Evolutionary conservation across 495 filamentous ascomycete species (phyloP).

Genomic region (Penicillium canariense): DNA sequence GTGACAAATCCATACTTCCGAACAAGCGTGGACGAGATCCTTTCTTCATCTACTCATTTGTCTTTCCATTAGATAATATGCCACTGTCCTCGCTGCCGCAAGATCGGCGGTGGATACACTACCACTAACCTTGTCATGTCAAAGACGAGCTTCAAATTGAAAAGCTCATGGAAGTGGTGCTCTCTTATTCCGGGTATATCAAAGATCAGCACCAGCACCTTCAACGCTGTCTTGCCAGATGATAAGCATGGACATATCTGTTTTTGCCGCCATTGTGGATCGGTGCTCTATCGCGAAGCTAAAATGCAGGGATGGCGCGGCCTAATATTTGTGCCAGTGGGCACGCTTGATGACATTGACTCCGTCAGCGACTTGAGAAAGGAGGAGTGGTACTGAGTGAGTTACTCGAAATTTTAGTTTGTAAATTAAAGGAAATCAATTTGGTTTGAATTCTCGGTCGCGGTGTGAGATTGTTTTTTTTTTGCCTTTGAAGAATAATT

Average conservation of each 20-base stretch:
- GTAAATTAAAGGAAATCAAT: no score
- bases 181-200: background rate
- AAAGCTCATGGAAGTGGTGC: background rate
- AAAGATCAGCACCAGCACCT: background rate
- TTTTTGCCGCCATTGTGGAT: conserved; percentile 4
- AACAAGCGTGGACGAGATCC: background rate
- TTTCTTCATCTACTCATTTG: background rate
- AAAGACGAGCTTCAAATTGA: background rate
- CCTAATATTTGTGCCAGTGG: conserved; percentile 3
- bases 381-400: conserved; percentile 1
- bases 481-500: no score
- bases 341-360: background rate
- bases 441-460: no score
- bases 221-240: background rate
- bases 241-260: conserved; percentile 2
- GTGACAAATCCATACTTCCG: background rate
- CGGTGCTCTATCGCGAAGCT: conserved; percentile 6
- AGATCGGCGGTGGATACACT: background rate
- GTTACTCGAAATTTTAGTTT: no score
- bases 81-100: conserved; percentile 6
- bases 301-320: background rate
- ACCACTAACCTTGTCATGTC: conserved; percentile 1
- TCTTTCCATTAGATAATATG: conserved; percentile 1
- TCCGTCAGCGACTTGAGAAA: background rate
- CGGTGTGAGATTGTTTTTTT: no score